phyloP scores from a whole-genome alignment of 1,284 basidiomycete species.

The Apiotrichum gracile region DNA sequence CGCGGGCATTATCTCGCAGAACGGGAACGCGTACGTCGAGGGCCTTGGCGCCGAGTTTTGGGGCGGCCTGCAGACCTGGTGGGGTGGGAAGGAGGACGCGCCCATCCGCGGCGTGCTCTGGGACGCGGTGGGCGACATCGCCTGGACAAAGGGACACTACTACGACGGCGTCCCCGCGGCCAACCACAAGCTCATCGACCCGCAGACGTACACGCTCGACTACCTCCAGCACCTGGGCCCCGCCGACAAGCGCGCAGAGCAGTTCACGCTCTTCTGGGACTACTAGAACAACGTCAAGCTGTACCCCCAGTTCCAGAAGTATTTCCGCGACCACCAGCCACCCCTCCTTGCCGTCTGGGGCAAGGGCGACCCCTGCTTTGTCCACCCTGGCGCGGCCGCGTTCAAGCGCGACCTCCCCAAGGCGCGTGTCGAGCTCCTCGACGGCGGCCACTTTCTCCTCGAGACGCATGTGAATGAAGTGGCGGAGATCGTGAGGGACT shows the following conservation, averaged over 20 bases:
- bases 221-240: slow-evolving; percentile 42
- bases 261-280: slow-evolving; percentile 51
- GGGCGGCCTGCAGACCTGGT: slow-evolving; percentile 44
- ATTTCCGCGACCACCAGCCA: slow-evolving; percentile 44
- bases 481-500: slow-evolving; percentile 16
- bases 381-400: slow-evolving; percentile 50
- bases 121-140: not conserved
- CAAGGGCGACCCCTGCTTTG: slow-evolving; percentile 50
- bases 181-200: slow-evolving; percentile 10
- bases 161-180: slow-evolving; percentile 13
- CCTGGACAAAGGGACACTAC: slow-evolving; percentile 17
- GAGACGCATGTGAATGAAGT: slow-evolving; percentile 45
- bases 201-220: slow-evolving; percentile 47
- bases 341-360: slow-evolving; percentile 54
- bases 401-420: slow-evolving; percentile 48
- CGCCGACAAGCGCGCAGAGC: slow-evolving; percentile 47
- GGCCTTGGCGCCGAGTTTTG: slow-evolving; percentile 48
- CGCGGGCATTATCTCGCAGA: slow-evolving; percentile 52
- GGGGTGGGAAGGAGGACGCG: slow-evolving; percentile 26
- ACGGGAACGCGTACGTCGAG: slow-evolving; percentile 52
- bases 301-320: slow-evolving; percentile 52
- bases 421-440: slow-evolving; percentile 48
- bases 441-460: slow-evolving; percentile 53
- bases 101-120: not conserved
- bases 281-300: slow-evolving; percentile 50